Conservation (phyloP, 148 eudicot genomes). For the Simmondsia chinensis region DNA sequence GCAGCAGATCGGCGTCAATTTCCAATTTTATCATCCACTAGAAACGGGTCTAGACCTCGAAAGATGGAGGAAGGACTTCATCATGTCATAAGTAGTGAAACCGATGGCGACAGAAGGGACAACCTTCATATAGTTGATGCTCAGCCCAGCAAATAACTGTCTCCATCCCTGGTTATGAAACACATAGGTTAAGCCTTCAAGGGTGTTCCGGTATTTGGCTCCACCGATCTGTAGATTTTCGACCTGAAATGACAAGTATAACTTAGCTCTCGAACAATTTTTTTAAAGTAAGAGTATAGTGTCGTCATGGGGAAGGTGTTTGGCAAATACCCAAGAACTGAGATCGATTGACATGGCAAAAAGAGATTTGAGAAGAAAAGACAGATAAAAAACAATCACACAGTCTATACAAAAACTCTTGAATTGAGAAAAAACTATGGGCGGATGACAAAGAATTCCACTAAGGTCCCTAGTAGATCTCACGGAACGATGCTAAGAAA, state of each 20-base stretch:
- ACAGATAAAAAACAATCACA: too few species aligned
- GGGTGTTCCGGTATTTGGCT: constrained; percentile 40
- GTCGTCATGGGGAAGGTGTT: too few species aligned
- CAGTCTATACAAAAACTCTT: too few species aligned
- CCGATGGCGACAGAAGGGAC: constrained; percentile 87
- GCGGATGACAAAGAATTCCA: too few species aligned
- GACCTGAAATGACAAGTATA: constrained; percentile 30
- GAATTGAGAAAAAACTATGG: too few species aligned
- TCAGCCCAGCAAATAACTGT: constrained; percentile 76
- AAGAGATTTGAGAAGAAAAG: too few species aligned
- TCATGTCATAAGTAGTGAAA: constrained; percentile 70
- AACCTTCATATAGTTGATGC: constrained; percentile 73
- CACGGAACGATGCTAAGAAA: too few species aligned
- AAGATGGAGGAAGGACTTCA: constrained; percentile 59
- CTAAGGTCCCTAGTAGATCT: too few species aligned
- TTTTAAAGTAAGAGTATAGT: too few species aligned
- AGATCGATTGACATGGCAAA: too few species aligned
- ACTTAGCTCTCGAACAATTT: neutral
- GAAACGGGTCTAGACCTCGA: constrained; percentile 33
- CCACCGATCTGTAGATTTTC: constrained; percentile 41
- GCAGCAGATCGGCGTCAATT: neutral
- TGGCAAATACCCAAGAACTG: too few species aligned
- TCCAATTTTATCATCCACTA: constrained; percentile 8
- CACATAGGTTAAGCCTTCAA: constrained; percentile 46
- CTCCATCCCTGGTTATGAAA: constrained; percentile 60